Base-by-base conservation (phyloP, 2,329 filamentous ascomycete species). In the Escovopsis sp. region DNA sequence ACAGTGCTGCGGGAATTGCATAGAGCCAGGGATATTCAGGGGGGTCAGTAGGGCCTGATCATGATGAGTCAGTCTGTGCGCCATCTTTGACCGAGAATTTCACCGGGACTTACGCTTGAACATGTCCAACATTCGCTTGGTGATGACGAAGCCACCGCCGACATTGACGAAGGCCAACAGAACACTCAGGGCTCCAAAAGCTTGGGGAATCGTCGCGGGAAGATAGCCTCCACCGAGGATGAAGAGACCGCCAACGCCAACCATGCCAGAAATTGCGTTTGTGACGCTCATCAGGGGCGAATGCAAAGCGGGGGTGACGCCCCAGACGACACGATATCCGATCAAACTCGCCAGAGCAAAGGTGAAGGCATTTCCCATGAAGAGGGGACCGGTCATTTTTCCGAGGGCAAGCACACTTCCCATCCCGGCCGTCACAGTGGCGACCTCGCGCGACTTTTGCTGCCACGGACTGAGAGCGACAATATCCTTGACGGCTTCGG, bases 41-140 rank as follows among this genome's bases (percentile, higher is more conserved):
- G 30, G 86, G 87, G 51, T 94, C 87, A 4, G 85, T 91, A 26
- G 85, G 81, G 11, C 79, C 75, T 73, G 42, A 10, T 39, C 6
- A 3, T 12, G 23, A 6, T 23, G 12, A 1, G 36, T 59, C 43
- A 58, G 53, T 23, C 3, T 26, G 1, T 15, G 12, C 8, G 8
- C 19, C 12, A 8, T 12, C n/a, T 10, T 10, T 6, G 19, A 19
- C 12, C 19, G 12, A 3, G 23, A 37, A 4, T 6, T 23, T 15
- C 34, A 6, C 0, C 10, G 8, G 6, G 36, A 58, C 72, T 53
- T 55, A 69, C 83, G 74, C 56, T 82, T 83, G 58, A 89, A 89
- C 84, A 89, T 89, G 58, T 94, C 86, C 36, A 94, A 68, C 87
- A 94, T 94, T 48, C 87, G 74, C 64, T 93, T 93, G 3, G 86